Conservation (phyloP, 2,329 filamentous ascomycete genomes). For the Paracoccidioides lutzii region DNA sequence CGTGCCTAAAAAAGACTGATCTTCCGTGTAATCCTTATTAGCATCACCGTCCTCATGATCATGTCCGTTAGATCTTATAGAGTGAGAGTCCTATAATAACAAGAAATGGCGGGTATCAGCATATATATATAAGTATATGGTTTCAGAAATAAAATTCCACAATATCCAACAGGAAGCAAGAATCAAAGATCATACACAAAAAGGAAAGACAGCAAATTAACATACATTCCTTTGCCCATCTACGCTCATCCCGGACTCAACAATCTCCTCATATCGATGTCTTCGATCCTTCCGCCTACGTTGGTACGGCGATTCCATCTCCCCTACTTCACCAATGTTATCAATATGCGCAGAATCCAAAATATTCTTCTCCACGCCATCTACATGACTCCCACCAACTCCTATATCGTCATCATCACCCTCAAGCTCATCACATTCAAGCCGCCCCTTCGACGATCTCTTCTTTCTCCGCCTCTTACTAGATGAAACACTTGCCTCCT, state of each 20-base stretch:
- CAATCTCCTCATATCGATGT: slow-evolving; percentile 26
- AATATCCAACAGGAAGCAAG: neutral
- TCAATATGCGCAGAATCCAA: neutral
- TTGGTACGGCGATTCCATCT: slow-evolving; percentile 12
- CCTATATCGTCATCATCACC: slow-evolving; percentile 24
- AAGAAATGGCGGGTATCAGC: slow-evolving; percentile 8
- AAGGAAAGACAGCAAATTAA: slow-evolving; percentile 9
- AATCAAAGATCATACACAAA: slow-evolving; percentile 2
- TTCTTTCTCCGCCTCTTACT: slow-evolving; percentile 35
- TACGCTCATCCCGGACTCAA: slow-evolving; percentile 18
- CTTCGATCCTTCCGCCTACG: slow-evolving; percentile 17
- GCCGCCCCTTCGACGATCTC: slow-evolving; percentile 27
- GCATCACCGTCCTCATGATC: slow-evolving; percentile 3
- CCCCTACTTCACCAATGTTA: slow-evolving; percentile 10
- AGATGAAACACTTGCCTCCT: slow-evolving; percentile 17
- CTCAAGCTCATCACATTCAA: slow-evolving; percentile 8
- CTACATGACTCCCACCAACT: neutral
- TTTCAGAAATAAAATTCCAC: neutral
- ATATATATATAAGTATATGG: neutral
- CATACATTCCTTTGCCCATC: slow-evolving; percentile 6
- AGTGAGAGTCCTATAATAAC: slow-evolving; percentile 17
- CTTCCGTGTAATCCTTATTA: slow-evolving; percentile 23
- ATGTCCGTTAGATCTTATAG: slow-evolving; percentile 1
- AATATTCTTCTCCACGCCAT: slow-evolving; percentile 8
- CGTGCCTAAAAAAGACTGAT: slow-evolving; percentile 51